These are phyloP conservation scores for Xylariales sp. DNA, from an alignment of 2,329 filamentous ascomycete species.

Conservation along the genomic window DNA sequence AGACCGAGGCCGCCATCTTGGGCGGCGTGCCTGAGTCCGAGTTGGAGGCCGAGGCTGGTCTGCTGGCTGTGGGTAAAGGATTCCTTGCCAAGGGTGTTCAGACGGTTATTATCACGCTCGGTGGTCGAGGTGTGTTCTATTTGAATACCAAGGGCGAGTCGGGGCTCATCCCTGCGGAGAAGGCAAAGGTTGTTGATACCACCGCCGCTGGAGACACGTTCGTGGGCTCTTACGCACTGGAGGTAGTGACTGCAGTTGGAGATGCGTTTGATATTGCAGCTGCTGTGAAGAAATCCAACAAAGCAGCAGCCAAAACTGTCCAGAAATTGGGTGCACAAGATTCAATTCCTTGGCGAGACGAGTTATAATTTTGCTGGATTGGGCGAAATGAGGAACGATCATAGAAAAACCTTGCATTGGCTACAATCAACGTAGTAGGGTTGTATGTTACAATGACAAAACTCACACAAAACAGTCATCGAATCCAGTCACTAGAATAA, in stretches of 20 bases:
- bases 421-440: no score
- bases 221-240: conserved; percentile 80
- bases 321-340: conserved; percentile 61
- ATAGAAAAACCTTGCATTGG: no score
- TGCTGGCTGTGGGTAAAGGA: conserved; percentile 43
- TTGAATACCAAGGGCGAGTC: conserved; percentile 39
- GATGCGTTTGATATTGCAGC: conserved; percentile 48
- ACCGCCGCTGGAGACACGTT: conserved; percentile 95
- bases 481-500: no score
- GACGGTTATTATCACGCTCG: conserved; percentile 81
- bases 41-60: conserved; percentile 40
- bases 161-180: conserved; percentile 56
- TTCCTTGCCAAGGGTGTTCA: conserved; percentile 68
- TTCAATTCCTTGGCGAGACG: conserved; percentile 62
- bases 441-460: no score
- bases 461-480: no score
- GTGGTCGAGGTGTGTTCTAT: conserved; percentile 72
- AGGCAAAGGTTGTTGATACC: conserved; percentile 80
- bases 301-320: conserved; percentile 62
- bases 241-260: conserved; percentile 49
- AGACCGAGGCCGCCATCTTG: conserved; percentile 79
- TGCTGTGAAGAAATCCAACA: conserved; percentile 57
- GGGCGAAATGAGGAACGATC: no score
- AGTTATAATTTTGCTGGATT: conserved; percentile 30
- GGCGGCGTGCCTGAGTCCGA: conserved; percentile 48